Percentiles rank a stretch among this genome's conserved stretches.
phyloP scores from a whole-genome alignment of 805 yeast species.

The Saccharomyces kudriavzevii region DNA sequence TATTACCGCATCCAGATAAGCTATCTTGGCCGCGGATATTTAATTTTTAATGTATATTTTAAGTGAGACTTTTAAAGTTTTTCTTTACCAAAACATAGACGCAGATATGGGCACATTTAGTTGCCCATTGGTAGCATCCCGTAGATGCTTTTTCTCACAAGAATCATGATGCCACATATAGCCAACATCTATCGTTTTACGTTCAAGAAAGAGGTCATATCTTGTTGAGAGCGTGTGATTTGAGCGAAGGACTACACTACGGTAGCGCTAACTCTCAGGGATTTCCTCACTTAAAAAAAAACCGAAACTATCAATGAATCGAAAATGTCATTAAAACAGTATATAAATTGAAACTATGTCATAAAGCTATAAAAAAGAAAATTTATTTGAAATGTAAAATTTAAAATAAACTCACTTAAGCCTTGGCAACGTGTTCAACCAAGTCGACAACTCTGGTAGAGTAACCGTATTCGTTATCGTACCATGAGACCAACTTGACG shows the following conservation, averaged over 20 bases:
- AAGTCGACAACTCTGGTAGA: conserved; percentile 70
- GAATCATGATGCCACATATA: too few relatives aligned
- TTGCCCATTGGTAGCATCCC: too few relatives aligned
- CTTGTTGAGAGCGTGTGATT: too few relatives aligned
- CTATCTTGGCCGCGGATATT: conserved; percentile 11
- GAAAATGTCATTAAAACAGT: not conserved
- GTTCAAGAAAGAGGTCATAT: too few relatives aligned
- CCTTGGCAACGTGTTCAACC: conserved; percentile 52
- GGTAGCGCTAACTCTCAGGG: too few relatives aligned
- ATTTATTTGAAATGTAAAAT: not conserved
- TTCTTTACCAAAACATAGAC: not conserved
- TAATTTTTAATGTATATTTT: not conserved
- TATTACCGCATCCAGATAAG: not conserved
- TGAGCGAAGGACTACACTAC: too few relatives aligned
- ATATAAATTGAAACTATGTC: not conserved
- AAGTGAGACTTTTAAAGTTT: not conserved
- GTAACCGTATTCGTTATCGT: conserved; percentile 71
- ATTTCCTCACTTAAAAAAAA: not conserved
- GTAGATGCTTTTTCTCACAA: too few relatives aligned
- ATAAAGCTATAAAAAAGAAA: not conserved
- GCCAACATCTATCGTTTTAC: too few relatives aligned
- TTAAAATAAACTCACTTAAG: conserved; percentile 9
- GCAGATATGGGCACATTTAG: not conserved
- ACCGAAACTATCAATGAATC: not conserved
- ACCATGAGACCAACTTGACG: conserved; percentile 65